Evolutionary conservation across 257 asterid genomes (phyloP).

Genomic region (Solanum lignicaule): DNA sequence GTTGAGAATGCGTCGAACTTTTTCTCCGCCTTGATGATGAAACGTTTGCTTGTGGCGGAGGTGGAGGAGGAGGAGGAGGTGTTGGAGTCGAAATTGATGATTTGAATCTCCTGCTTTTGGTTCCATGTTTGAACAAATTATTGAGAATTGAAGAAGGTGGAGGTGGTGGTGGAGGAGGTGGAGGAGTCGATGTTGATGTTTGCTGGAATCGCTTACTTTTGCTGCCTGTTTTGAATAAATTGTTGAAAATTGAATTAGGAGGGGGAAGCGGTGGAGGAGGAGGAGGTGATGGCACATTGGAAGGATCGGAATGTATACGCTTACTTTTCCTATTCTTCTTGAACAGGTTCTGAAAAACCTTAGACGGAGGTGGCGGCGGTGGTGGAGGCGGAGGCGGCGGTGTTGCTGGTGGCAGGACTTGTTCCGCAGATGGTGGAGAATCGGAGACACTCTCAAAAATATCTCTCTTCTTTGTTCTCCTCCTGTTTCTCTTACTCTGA

Average conservation of each 20-base stretch:
- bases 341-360: slow-evolving; percentile 50
- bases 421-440: slow-evolving; percentile 25
- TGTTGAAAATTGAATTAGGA: slow-evolving; percentile 61
- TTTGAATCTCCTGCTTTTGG: slow-evolving; percentile 45
- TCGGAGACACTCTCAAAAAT: slow-evolving; percentile 32
- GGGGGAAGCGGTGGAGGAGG: slow-evolving; percentile 69
- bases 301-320: slow-evolving; percentile 52
- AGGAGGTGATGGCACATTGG: slow-evolving; percentile 34
- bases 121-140: slow-evolving; percentile 48
- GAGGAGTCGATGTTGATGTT: slow-evolving; percentile 13
- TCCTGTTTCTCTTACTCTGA: slow-evolving; percentile 52
- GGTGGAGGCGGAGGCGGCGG: slow-evolving; percentile 57
- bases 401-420: slow-evolving; percentile 22
- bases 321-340: slow-evolving; percentile 52
- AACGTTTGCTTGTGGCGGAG: slow-evolving; percentile 8
- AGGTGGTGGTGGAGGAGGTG: slow-evolving; percentile 57
- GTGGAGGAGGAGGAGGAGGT: slow-evolving; percentile 19
- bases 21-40: slow-evolving; percentile 4
- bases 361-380: slow-evolving; percentile 53
- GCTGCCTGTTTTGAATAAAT: slow-evolving; percentile 43
- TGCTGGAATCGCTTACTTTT: slow-evolving; percentile 42
- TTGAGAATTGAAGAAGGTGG: slow-evolving; percentile 54
- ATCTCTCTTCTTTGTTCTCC: slow-evolving; percentile 32
- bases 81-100: slow-evolving; percentile 12
- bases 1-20: not conserved